Base-by-base conservation (phyloP, 129 eudicot species). In the Lactuca sativa region DNA sequence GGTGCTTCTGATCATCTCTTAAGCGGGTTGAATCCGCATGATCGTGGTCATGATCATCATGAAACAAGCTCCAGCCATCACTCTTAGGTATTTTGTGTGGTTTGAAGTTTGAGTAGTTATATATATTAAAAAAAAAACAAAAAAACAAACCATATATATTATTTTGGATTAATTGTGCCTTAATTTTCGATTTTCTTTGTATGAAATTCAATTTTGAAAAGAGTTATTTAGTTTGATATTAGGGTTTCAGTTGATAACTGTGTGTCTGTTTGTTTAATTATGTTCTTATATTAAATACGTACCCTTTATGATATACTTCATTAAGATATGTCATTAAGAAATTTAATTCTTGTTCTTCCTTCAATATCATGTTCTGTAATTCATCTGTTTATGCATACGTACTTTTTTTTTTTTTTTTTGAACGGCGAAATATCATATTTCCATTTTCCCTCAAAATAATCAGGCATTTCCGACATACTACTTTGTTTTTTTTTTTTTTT, bases 11-110 rank as follows among this genome's bases (percentile, higher is more conserved):
- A 56, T 56, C 54, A 69, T 69, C 55, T 70, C 51, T 8, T 9
- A 43, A 43, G 2, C 49, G 13, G 38, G 38, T 4, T 36, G 38
- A 80, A 71, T 9, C 61, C 60, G 25, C 65, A 72, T 15, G 84
- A 75, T 67, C 63, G 48, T 70, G 71, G 54, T 17, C 79, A 72
- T 61, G 68, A 56, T 56, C 79, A 59, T 10, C 75, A 66, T 41
- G 17, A 44, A 38, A 13, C 63, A 17, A 59, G 74, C 30, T 3
- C 57, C 67, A 71, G 76, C 67, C 65, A 74, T 57, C 49, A 53
- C 30, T 56, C 66, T 54, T 74, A 70, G 74, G 49, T 43, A 43
- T 43, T 43, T 37, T 59, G 15, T 33, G 49, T 14, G 43, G 36
- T 17, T 37, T 59, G 44, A 32, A 17, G 64, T 59, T 16, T 32